Percentiles rank a stretch among this genome's conserved stretches.
Conservation (phyloP, 164 flowering plant species). For the Stephania japonica region DNA sequence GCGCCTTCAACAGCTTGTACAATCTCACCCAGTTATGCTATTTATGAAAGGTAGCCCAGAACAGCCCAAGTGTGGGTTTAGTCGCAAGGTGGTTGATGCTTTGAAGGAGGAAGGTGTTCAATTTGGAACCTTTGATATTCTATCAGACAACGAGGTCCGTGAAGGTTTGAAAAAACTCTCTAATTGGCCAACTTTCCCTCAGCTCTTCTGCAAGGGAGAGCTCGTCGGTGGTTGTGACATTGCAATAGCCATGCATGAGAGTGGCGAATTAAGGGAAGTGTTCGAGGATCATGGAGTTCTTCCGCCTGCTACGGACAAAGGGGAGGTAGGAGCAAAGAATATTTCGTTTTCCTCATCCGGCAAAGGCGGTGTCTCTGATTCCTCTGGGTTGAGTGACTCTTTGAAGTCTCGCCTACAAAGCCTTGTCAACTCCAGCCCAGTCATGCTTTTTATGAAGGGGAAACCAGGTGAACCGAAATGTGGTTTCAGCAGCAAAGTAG, state of each 20-base stretch:
- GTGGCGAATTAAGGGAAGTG: constrained; percentile 73
- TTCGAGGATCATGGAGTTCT: constrained; percentile 60
- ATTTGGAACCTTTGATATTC: constrained; percentile 86
- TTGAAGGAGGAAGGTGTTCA: constrained; percentile 66
- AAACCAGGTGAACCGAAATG: constrained; percentile 81
- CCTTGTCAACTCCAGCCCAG: constrained; percentile 57
- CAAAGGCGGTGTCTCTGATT: constrained; percentile 44
- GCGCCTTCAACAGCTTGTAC: constrained; percentile 50
- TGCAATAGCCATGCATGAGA: constrained; percentile 78
- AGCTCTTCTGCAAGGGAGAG: constrained; percentile 88
- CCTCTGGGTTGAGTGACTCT: constrained; percentile 54
- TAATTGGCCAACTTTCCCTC: constrained; percentile 97
- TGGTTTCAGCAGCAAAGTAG: constrained; percentile 87
- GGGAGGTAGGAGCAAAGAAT: constrained; percentile 19
- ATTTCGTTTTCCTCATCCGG: constrained; percentile 10
- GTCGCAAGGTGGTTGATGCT: constrained; percentile 67
- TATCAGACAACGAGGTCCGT: constrained; percentile 70
- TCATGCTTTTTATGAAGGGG: constrained; percentile 92
- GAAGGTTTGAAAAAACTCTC: constrained; percentile 82
- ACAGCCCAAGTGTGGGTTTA: constrained; percentile 86
- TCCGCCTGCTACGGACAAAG: constrained; percentile 14
- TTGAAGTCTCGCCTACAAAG: constrained; percentile 41
- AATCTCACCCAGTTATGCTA: constrained; percentile 69
- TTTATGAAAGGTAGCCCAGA: constrained; percentile 95
- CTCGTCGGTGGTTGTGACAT: constrained; percentile 93